Evolutionary conservation across 1,284 basidiomycete species (phyloP).

Genomic region (Tylopilus sp.): DNA sequence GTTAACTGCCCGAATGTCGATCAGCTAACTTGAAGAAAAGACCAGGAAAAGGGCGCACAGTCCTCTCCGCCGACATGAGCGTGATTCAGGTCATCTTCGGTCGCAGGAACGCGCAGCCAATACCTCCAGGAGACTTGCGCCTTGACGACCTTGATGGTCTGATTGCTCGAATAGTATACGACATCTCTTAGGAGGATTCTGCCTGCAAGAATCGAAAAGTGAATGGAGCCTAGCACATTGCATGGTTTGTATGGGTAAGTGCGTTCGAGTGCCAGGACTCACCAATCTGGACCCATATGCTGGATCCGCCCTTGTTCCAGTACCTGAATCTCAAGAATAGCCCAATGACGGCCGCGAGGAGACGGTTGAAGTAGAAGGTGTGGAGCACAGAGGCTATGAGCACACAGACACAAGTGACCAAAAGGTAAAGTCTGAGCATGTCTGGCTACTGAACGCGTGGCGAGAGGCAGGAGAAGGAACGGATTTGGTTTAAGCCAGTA

Average conservation of each 20-base stretch:
- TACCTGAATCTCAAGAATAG: constrained; percentile 56
- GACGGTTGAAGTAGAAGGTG: constrained; percentile 86
- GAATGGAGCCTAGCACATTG: constrained; percentile 61
- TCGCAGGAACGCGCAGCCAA: constrained; percentile 74
- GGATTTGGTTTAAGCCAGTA: not conserved
- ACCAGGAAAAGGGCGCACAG: constrained; percentile 34
- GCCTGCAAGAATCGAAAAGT: constrained; percentile 84
- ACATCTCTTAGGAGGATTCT: constrained; percentile 82
- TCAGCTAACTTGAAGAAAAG: constrained; percentile 5
- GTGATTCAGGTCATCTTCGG: constrained; percentile 59
- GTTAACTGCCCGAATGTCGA: constrained; percentile 28
- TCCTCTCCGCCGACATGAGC: constrained; percentile 48
- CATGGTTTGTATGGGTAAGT: constrained; percentile 3
- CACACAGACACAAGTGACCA: constrained; percentile 69
- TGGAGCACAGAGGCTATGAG: constrained; percentile 69
- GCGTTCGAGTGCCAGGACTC: constrained; percentile 20
- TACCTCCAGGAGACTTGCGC: constrained; percentile 86
- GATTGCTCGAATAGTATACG: constrained; percentile 84
- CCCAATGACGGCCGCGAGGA: constrained; percentile 65
- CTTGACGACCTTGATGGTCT: constrained; percentile 77
- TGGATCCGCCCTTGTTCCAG: constrained; percentile 67
- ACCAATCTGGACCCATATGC: constrained; percentile 77
- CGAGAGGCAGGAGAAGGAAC: constrained; percentile 8
- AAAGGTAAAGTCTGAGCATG: constrained; percentile 58
- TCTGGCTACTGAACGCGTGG: constrained; percentile 16